Base-by-base conservation (phyloP, 352 stramenopile genomes). In the Thraustochytrium striatum region DNA sequence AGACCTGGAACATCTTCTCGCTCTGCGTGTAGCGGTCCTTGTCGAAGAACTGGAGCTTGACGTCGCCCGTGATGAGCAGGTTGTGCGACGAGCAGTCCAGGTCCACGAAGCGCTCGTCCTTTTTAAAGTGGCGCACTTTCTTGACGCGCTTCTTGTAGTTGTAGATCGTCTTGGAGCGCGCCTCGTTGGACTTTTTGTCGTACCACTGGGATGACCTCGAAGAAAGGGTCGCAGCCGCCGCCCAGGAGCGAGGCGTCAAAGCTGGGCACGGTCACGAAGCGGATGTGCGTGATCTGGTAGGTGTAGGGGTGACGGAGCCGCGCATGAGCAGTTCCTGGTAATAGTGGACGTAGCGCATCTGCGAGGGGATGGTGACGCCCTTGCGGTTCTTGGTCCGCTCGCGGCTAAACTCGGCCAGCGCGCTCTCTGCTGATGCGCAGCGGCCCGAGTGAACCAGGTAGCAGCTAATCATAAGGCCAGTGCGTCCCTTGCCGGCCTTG, bases 401-500 rank as follows among this genome's bases (percentile, higher is more conserved):
- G 2, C 43, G 44, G 21, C 61, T 59, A 39, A 83, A 84, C 30
- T 69, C 50, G 13, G 47, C 44, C 2, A 84, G 78, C 11, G 80
- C 72, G 19, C 79, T 61, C 32, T 84, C 80, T 11, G 75, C 39
- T 2, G 36, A 53, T 9, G 25, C 47, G 50, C 47, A 83, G 9
- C 70, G 28, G 25, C 79, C 70, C 30, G 72, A 83, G 32, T 83
- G 78, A 32, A 83, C 70, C 7, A 83, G 41, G 68, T 59, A 83
- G 11, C 84, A 87, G 78, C 86, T 91, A 62, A 93, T 88, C 88
- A 96, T 94, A 62, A 95, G 88, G 11, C 91, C 91, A 19, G 91
- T 94, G 57, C 91, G 87, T n/a, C 91, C 91, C 83, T 89, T 87
- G 36, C 41, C 25, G 41, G 91, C 91, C 82, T 96, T 96, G 85